These are phyloP conservation scores for Mortierella sp. DNA, from an alignment of 371 early-diverging fungal species.

Conservation along the genomic window DNA sequence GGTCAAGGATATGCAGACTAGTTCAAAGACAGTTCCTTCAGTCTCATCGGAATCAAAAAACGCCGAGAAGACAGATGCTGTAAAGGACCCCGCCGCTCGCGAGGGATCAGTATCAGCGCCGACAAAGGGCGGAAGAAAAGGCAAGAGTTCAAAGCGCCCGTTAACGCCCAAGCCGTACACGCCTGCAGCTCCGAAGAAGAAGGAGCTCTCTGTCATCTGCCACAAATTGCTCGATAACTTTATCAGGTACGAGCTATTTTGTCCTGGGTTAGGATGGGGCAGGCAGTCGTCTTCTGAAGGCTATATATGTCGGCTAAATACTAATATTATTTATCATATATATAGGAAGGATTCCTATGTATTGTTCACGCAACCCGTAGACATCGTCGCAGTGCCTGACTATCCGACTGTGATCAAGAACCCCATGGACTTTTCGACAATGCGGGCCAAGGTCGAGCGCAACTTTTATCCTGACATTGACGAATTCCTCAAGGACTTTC, in stretches of 20 bases:
- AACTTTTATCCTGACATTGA: slow-evolving; percentile 64
- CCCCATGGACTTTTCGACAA: slow-evolving; percentile 80
- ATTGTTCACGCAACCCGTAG: slow-evolving; percentile 87
- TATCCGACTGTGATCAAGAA: slow-evolving; percentile 78
- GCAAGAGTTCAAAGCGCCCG: slow-evolving; percentile 20
- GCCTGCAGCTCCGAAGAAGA: slow-evolving; percentile 49
- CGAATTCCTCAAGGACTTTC: slow-evolving; percentile 70
- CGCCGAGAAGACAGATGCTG: slow-evolving; percentile 20
- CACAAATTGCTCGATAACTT: slow-evolving; percentile 63
- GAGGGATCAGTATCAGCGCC: slow-evolving; percentile 61
- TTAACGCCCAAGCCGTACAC: slow-evolving; percentile 48
- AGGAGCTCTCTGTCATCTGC: slow-evolving; percentile 60
- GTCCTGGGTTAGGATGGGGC: background rate
- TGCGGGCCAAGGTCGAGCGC: slow-evolving; percentile 67
- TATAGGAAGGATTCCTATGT: slow-evolving; percentile 64
- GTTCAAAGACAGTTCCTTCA: slow-evolving; percentile 38
- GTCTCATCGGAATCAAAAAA: slow-evolving; percentile 25
- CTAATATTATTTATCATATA: no score
- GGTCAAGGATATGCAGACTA: slow-evolving; percentile 13
- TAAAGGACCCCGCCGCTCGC: slow-evolving; percentile 33
- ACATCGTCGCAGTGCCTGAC: slow-evolving; percentile 77
- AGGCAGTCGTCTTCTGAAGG: no score
- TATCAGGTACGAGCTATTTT: slow-evolving; percentile 58
- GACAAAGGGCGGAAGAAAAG: slow-evolving; percentile 24
- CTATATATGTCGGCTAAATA: no score